phyloP scores from a whole-genome alignment of 306 rosid genomes.

The Gastrolobium bilobum region DNA sequence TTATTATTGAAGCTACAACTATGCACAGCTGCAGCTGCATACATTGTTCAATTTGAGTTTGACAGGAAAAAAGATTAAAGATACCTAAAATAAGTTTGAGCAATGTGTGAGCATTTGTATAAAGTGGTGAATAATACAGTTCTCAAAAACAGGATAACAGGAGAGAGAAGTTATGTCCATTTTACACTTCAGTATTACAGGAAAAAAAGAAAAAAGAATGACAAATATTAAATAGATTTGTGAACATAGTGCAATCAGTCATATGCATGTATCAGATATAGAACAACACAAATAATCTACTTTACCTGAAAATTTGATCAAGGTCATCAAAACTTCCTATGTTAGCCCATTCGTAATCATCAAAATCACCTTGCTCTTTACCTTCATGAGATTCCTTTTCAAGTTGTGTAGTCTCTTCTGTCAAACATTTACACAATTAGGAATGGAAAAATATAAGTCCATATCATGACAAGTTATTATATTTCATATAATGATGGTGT shows the following conservation, averaged over 20 bases:
- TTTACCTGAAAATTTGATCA: constrained; percentile 89
- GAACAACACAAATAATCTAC: constrained; percentile 33
- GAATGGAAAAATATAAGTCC: constrained; percentile 37
- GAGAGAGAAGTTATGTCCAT: constrained; percentile 15
- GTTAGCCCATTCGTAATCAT: constrained; percentile 89
- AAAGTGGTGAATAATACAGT: constrained; percentile 16
- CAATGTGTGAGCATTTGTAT: constrained; percentile 8
- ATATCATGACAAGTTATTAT: constrained; percentile 33
- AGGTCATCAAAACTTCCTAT: constrained; percentile 97
- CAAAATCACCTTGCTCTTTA: constrained; percentile 82
- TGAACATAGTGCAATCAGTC: constrained; percentile 39
- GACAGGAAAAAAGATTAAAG: constrained; percentile 23
- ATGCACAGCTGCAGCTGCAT: constrained; percentile 7
- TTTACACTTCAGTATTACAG: constrained; percentile 7
- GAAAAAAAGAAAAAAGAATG: background rate
- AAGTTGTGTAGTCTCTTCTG: constrained; percentile 62
- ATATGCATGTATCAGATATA: constrained; percentile 34
- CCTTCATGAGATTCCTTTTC: constrained; percentile 67
- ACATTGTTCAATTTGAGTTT: constrained; percentile 9
- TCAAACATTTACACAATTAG: constrained; percentile 52
- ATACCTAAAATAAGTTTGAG: constrained; percentile 33
- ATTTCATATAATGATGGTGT: constrained; percentile 22
- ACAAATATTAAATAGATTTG: constrained; percentile 19
- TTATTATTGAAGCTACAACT: constrained; percentile 1
- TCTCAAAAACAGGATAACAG: background rate